Percentiles rank a stretch among this genome's conserved stretches.
Conservation (phyloP, 169 alveolate genomes). For the Plasmodium ovale region DNA sequence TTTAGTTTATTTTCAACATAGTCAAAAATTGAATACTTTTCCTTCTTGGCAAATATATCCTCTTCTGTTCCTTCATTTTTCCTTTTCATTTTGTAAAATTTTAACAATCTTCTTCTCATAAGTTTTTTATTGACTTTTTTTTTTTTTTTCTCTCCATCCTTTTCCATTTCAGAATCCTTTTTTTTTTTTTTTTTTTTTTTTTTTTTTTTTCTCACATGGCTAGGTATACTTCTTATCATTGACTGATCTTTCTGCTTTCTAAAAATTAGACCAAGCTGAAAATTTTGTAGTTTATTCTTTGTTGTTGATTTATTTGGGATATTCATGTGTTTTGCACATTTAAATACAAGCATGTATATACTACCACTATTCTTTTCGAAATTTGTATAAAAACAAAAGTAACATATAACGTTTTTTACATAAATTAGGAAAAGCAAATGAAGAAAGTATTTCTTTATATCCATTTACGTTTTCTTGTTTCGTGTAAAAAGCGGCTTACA, state of each 20-base stretch:
- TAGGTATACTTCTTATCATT: constrained; percentile 74
- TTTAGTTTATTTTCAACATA: constrained; percentile 49
- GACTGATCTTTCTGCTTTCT: constrained; percentile 75
- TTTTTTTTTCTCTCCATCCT: constrained; percentile 14
- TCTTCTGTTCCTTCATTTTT: constrained; percentile 73
- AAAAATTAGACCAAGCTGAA: constrained; percentile 61
- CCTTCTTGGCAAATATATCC: constrained; percentile 25
- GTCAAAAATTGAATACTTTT: constrained; percentile 58
- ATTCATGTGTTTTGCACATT: constrained; percentile 12
- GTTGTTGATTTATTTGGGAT: background rate
- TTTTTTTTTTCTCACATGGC: constrained; percentile 59
- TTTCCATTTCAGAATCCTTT: constrained; percentile 7
- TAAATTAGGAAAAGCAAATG: constrained; percentile 22
- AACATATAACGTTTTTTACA: constrained; percentile 8
- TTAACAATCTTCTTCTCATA: constrained; percentile 54
- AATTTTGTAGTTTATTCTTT: constrained; percentile 18
- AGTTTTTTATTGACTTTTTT: constrained; percentile 75
- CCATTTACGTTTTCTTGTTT: no score
- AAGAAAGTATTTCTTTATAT: constrained; percentile 37
- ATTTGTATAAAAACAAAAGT: constrained; percentile 19
- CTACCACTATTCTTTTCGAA: constrained; percentile 1
- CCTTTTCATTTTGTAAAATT: constrained; percentile 67
- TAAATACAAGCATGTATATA: background rate
- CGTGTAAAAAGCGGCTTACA: no score
- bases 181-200: constrained; percentile 69